Conservation (phyloP, 2,329 filamentous ascomycete species). For the Aspergillus awamori region DNA sequence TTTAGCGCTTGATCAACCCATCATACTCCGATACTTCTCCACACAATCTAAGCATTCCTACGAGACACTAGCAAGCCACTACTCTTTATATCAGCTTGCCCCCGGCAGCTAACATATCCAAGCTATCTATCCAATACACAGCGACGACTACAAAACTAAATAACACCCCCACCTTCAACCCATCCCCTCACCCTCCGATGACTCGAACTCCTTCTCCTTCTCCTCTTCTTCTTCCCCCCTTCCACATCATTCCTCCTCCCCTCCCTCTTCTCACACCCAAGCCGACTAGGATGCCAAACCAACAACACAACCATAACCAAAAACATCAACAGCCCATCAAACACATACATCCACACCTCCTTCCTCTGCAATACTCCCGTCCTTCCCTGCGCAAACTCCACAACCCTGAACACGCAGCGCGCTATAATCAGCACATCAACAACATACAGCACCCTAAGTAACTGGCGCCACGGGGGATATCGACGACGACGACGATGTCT, state of each 20-base stretch:
- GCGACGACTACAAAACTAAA: neutral
- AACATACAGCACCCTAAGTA: neutral
- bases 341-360: constrained; percentile 2
- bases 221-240: neutral
- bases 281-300: neutral
- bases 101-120: too few relatives aligned
- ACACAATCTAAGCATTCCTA: too few relatives aligned
- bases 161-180: neutral
- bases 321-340: constrained; percentile 1
- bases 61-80: too few relatives aligned
- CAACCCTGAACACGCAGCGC: neutral
- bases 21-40: too few relatives aligned
- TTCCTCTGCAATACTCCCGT: neutral
- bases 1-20: too few relatives aligned
- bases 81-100: too few relatives aligned
- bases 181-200: too few relatives aligned
- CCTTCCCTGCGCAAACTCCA: neutral
- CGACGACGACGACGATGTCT: neutral
- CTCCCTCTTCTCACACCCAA: neutral
- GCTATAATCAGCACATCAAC: neutral
- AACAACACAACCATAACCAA: neutral
- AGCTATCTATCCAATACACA: too few relatives aligned
- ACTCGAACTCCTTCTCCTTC: neutral
- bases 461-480: neutral
- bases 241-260: neutral